Percentiles rank a stretch among this genome's conserved stretches.
phyloP scores from a whole-genome alignment of 2,329 filamentous ascomycete species.

The Curvularia sp. region DNA sequence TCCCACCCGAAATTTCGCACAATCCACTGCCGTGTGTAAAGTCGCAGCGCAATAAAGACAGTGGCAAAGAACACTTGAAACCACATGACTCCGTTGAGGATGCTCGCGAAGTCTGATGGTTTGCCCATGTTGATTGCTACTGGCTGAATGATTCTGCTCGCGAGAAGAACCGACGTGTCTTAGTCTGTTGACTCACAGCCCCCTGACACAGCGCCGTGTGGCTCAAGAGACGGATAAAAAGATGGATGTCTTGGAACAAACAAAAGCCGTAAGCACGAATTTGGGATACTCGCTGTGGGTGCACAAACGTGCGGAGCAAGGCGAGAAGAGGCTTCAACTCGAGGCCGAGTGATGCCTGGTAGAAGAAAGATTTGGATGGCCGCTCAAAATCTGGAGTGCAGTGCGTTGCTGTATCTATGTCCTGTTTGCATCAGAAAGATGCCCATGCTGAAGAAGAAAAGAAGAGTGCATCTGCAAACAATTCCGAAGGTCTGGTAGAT shows the following conservation, averaged over 20 bases:
- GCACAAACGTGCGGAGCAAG: background rate
- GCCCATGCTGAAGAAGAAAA: slow-evolving; percentile 15
- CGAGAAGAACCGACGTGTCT: background rate
- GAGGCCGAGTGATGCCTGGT: background rate
- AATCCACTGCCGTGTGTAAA: slow-evolving; percentile 41
- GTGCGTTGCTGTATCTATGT: slow-evolving; percentile 3
- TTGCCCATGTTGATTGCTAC: slow-evolving; percentile 24
- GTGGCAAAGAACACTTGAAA: slow-evolving; percentile 36
- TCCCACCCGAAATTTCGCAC: slow-evolving; percentile 42
- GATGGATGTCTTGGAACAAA: background rate
- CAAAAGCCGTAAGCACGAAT: background rate
- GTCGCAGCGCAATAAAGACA: slow-evolving; percentile 35
- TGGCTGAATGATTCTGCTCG: background rate
- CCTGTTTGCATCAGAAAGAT: background rate
- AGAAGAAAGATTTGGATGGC: background rate
- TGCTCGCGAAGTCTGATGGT: slow-evolving; percentile 30
- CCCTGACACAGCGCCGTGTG: background rate
- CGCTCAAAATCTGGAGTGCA: background rate
- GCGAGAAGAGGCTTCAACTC: background rate
- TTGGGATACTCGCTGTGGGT: background rate
- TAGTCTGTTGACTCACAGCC: background rate
- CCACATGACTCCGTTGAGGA: slow-evolving; percentile 44
- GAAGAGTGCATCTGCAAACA: slow-evolving; percentile 7
- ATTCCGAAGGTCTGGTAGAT: slow-evolving; percentile 3
- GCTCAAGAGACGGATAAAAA: background rate